phyloP scores from a whole-genome alignment of 2,329 filamentous ascomycete species.

The Pyricularia sp. region DNA sequence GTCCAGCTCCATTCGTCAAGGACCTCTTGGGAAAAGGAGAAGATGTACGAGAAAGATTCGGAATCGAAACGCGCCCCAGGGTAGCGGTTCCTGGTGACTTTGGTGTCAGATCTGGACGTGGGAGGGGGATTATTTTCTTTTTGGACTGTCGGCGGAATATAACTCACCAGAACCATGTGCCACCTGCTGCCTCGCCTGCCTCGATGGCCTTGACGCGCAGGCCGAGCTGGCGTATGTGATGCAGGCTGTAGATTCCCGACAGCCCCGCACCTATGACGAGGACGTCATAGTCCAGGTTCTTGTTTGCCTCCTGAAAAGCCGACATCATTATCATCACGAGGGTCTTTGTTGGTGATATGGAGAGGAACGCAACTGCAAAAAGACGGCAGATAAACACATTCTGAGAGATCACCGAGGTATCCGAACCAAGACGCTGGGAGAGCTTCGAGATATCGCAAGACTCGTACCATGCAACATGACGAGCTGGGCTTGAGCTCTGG shows the following conservation, averaged over 20 bases:
- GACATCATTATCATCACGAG: neutral
- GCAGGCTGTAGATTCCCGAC: conserved; percentile 29
- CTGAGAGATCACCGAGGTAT: no score
- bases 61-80: conserved; percentile 28
- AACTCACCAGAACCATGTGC: conserved; percentile 33
- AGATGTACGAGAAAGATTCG: conserved; percentile 34
- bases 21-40: conserved; percentile 29
- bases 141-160: neutral
- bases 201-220: conserved; percentile 27
- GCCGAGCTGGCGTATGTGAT: conserved; percentile 29
- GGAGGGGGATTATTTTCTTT: neutral
- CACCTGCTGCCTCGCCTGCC: conserved; percentile 28
- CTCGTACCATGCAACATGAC: no score
- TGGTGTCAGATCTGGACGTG: neutral
- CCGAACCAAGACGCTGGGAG: neutral
- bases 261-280: conserved; percentile 29
- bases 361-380: neutral
- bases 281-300: conserved; percentile 22
- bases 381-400: neutral
- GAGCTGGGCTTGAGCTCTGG: no score
- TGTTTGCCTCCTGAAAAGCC: conserved; percentile 7
- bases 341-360: neutral
- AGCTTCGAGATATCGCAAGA: neutral
- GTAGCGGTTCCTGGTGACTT: conserved; percentile 7
- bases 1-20: conserved; percentile 32